Evolutionary conservation across 2,329 filamentous ascomycete genomes (phyloP).

Genomic region (Aspergillus fructus): DNA sequence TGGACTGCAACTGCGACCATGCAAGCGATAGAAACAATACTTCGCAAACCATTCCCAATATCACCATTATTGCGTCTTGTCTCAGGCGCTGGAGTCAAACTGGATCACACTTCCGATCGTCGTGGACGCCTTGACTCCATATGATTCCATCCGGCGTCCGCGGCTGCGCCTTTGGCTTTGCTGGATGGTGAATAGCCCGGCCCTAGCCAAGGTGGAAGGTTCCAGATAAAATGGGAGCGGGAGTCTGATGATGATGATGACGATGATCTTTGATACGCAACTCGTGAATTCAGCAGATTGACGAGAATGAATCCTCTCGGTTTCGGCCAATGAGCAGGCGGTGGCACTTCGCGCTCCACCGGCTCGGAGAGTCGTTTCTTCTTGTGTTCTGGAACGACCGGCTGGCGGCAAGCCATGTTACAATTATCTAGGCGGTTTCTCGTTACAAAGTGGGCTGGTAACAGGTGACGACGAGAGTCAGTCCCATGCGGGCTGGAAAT

Average conservation of each 20-base stretch:
- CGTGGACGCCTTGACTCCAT: constrained; percentile 1
- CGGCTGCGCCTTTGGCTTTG: not conserved
- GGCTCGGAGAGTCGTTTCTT: constrained; percentile 1
- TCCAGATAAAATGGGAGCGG: constrained; percentile 1
- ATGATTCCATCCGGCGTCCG: not conserved
- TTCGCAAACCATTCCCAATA: not conserved
- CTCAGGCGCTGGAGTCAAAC: not conserved
- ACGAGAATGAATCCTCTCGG: not conserved
- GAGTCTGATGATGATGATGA: constrained; percentile 5
- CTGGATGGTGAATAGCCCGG: not conserved
- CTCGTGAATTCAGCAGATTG: not conserved
- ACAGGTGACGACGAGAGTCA: not conserved
- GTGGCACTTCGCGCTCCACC: constrained; percentile 2
- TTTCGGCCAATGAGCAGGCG: not conserved
- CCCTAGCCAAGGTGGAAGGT: constrained; percentile 1
- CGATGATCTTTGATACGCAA: not conserved
- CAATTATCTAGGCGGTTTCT: not conserved
- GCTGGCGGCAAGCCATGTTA: constrained; percentile 7
- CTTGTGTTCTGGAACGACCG: constrained; percentile 9
- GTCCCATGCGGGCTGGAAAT: not conserved
- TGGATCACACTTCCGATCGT: not conserved
- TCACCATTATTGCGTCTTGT: constrained; percentile 1
- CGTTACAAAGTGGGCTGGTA: not conserved
- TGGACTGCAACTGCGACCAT: not conserved
- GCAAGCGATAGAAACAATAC: constrained; percentile 5